A percentile compares a stretch with the other conserved stretches of the same genome.
Evolutionary conservation across 2,329 filamentous ascomycete genomes (phyloP).

Genomic region (Elsinoe batatas): DNA sequence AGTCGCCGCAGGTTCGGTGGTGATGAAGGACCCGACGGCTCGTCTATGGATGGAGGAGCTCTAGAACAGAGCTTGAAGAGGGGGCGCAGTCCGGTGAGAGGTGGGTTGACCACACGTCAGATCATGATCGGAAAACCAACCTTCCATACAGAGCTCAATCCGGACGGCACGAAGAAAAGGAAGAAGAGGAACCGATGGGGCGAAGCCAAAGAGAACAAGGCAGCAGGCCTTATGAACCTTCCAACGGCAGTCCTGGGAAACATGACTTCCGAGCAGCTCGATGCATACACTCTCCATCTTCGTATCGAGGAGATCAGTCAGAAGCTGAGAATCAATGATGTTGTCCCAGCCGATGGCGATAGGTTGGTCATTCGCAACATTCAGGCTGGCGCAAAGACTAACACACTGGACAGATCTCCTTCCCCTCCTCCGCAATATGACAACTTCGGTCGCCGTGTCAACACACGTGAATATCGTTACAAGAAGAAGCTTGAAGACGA

Average conservation of each 20-base stretch:
- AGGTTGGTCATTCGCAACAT: conserved; percentile 51
- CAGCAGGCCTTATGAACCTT: conserved; percentile 91
- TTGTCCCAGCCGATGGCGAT: conserved; percentile 91
- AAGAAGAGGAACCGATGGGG: conserved; percentile 99
- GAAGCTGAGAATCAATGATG: conserved; percentile 97
- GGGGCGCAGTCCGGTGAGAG: conserved; percentile 80
- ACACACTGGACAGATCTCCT: conserved; percentile 57
- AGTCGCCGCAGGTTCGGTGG: conserved; percentile 70
- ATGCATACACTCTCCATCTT: conserved; percentile 91
- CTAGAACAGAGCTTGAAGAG: conserved; percentile 54
- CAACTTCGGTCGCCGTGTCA: conserved; percentile 98
- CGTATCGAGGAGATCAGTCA: conserved; percentile 99
- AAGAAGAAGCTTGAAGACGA: conserved; percentile 97
- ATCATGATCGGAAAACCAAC: conserved; percentile 17
- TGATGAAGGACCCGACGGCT: conserved; percentile 26
- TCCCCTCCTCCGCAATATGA: conserved; percentile 96
- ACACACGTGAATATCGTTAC: conserved; percentile 97
- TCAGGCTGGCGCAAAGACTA: neutral
- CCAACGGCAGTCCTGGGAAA: conserved; percentile 92
- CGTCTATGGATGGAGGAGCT: conserved; percentile 29
- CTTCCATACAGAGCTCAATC: conserved; percentile 26
- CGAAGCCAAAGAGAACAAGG: conserved; percentile 95
- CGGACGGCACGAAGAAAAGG: conserved; percentile 73
- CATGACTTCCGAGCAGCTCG: conserved; percentile 97
- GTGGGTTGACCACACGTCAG: conserved; percentile 39